These are phyloP conservation scores for Chrysochromulina tobinii DNA, from an alignment of 78 protist species.

Conservation along the genomic window DNA sequence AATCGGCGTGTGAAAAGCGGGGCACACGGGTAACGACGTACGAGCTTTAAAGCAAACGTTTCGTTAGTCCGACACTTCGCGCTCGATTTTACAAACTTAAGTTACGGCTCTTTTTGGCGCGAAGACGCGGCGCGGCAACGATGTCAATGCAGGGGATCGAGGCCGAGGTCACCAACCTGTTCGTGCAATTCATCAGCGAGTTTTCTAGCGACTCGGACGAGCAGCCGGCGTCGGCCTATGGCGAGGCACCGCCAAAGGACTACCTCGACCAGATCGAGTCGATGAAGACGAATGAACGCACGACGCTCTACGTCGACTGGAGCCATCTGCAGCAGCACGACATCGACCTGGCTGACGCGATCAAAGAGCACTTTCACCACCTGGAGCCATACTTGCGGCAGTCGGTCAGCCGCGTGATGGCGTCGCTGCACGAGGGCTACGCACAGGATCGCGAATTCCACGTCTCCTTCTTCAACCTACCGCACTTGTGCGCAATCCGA, in stretches of 20 bases:
- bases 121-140: not conserved
- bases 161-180: not conserved
- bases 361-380: not conserved
- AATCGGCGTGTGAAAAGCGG: too few relatives aligned
- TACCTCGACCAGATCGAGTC: not conserved
- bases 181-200: not conserved
- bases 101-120: not conserved
- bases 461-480: not conserved
- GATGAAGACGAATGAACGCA: conserved; percentile 8
- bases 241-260: too few relatives aligned
- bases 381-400: conserved; percentile 9
- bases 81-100: not conserved
- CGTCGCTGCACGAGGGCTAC: not conserved
- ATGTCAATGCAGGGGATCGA: not conserved
- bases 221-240: too few relatives aligned
- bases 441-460: not conserved
- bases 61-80: too few relatives aligned
- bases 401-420: not conserved
- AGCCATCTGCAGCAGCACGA: not conserved
- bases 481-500: not conserved
- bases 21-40: too few relatives aligned
- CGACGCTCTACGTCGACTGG: conserved; percentile 35
- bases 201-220: too few relatives aligned
- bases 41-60: too few relatives aligned
- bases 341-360: conserved; percentile 5